Percentiles rank a stretch among this genome's conserved stretches.
Evolutionary conservation across 495 filamentous ascomycete genomes (phyloP).

Genomic region (Parathielavia appendiculata): DNA sequence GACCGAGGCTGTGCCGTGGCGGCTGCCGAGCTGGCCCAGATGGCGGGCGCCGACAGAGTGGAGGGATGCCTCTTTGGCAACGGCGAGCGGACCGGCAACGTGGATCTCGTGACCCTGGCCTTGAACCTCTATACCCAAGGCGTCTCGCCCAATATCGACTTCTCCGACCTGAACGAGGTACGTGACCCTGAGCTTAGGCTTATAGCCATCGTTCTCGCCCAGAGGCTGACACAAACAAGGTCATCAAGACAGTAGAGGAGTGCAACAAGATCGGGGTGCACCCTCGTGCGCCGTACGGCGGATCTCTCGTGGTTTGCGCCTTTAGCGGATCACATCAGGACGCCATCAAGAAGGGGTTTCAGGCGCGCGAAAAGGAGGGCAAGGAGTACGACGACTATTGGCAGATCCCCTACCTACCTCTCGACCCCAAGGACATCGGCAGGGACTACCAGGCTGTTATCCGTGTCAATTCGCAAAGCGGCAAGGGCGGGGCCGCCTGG

Average conservation of each 20-base stretch:
- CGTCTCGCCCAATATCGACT: slow-evolving; percentile 82
- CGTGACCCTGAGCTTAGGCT: no score
- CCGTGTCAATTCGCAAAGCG: slow-evolving; percentile 92
- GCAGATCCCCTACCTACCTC: slow-evolving; percentile 82
- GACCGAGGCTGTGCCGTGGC: slow-evolving; percentile 89
- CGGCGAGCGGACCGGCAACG: slow-evolving; percentile 92
- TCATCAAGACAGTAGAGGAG: slow-evolving; percentile 87
- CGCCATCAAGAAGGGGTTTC: slow-evolving; percentile 96
- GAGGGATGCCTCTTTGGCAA: slow-evolving; percentile 96
- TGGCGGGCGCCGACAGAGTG: slow-evolving; percentile 94
- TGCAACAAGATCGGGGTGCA: slow-evolving; percentile 95
- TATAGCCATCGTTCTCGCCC: no score
- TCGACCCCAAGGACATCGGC: slow-evolving; percentile 91
- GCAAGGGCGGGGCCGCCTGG: slow-evolving; percentile 94
- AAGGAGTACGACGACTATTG: slow-evolving; percentile 57
- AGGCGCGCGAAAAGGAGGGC: slow-evolving; percentile 56
- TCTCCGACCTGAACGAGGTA: slow-evolving; percentile 83
- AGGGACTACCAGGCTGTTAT: slow-evolving; percentile 96
- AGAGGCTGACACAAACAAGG: slow-evolving; percentile 75
- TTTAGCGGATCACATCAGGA: slow-evolving; percentile 94
- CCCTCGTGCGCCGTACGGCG: slow-evolving; percentile 82
- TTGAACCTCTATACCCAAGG: slow-evolving; percentile 97
- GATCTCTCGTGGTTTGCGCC: slow-evolving; percentile 79
- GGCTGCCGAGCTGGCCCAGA: slow-evolving; percentile 81
- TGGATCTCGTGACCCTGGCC: slow-evolving; percentile 89